Evolutionary conservation across 2,329 filamentous ascomycete genomes (phyloP), one percentile per base, ranked within the genome.

Genomic region (Fusarium kyushuense): DNA sequence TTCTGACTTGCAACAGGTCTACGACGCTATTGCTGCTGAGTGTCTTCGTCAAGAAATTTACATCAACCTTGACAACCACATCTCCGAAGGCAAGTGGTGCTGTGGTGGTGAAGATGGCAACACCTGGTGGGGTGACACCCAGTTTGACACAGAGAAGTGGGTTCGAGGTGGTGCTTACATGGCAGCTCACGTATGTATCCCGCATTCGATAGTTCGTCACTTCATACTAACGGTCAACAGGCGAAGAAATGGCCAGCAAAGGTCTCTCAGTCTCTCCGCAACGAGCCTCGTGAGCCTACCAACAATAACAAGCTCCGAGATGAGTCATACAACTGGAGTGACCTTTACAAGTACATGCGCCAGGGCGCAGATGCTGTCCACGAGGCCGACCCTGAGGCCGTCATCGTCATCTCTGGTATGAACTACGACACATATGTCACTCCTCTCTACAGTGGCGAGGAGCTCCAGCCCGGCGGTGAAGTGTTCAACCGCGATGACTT

Each of bases 11-110:
- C 0, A 1, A 0, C 1, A 71, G 76, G 48, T 72, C 0, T 91
- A 86, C 72, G 88, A 91, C 70, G 87, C 87, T 4, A 84, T 91
- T 5, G 88, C 87, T 1, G 84, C 81, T 1, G 88, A 89, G 71
- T 84, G 32, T 78, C 82, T 67, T 0, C 82, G 79, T 25, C 86
- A 88, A 67, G 72, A 86, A 17, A 83, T 89, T 54, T 86, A 87
- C 65, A 78, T 89, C 7, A 84, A 88, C 64, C 79, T 89, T 1
- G 87, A 89, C 74, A 89, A 89, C 72, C 87, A 89, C 74, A 84
- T 89, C 64, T 88, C 85, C 12, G 82, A 80, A 46, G 87, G 81
- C 3, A 79, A 79, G 55, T 90, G 87, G 87, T 89, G 87, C 73
- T 89, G 87, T 69, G 80, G 78, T 11, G 78, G 76, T 1, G 77